These are phyloP conservation scores for Coemansia furcata DNA, from an alignment of 192 early-diverging fungal species.

Conservation along the genomic window DNA sequence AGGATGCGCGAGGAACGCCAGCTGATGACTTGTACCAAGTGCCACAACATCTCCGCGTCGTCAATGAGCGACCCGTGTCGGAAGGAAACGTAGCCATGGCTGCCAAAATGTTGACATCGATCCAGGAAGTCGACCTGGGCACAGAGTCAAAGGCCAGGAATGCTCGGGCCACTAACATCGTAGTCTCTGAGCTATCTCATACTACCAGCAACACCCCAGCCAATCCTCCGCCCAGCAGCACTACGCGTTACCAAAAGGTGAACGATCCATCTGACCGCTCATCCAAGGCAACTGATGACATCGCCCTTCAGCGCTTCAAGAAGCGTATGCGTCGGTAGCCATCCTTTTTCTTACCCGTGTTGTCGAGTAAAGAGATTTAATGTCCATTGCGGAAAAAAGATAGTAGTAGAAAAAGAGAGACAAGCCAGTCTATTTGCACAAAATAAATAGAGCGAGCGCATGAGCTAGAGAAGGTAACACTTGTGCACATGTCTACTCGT, in stretches of 20 bases:
- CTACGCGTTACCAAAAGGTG: constrained; percentile 16
- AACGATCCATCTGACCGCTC: constrained; percentile 52
- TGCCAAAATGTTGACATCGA: constrained; percentile 84
- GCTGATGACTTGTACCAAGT: constrained; percentile 66
- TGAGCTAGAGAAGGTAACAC: neutral
- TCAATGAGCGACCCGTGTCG: constrained; percentile 60
- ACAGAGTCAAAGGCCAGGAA: constrained; percentile 66
- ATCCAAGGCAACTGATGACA: constrained; percentile 82
- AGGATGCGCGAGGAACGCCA: constrained; percentile 16
- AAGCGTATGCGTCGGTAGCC: constrained; percentile 72
- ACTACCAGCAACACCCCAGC: neutral
- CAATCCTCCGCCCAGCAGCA: constrained; percentile 22
- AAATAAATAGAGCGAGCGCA: neutral
- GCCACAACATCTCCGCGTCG: constrained; percentile 61
- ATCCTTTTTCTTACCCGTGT: neutral
- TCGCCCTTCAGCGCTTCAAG: constrained; percentile 80
- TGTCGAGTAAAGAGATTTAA: neutral
- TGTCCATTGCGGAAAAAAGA: neutral
- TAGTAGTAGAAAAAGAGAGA: neutral
- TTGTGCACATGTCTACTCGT: neutral
- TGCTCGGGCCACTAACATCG: constrained; percentile 75
- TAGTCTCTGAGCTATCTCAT: constrained; percentile 15
- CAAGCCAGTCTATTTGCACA: constrained; percentile 4
- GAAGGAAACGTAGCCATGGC: constrained; percentile 88
- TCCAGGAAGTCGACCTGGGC: constrained; percentile 89